These are phyloP conservation scores for Blastomyces silverae DNA, from an alignment of 2,329 filamentous ascomycete genomes.

Conservation along the genomic window DNA sequence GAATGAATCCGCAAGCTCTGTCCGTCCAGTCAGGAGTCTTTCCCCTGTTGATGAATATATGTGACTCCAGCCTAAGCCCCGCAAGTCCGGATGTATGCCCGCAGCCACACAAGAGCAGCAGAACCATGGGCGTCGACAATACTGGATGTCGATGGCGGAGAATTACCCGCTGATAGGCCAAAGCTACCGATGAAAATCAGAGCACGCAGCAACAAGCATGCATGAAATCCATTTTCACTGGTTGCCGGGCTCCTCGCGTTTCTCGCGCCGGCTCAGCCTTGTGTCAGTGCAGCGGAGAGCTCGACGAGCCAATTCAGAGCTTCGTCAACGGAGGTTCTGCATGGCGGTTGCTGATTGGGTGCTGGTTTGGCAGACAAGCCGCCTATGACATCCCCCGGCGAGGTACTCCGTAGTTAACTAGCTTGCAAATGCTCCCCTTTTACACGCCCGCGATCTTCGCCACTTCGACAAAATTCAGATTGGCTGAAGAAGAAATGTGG, in stretches of 20 bases:
- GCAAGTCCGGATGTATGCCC: not conserved
- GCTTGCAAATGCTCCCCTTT: not conserved
- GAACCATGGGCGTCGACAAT: not conserved
- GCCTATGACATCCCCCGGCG: not conserved
- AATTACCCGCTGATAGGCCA: constrained; percentile 4
- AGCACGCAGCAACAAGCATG: not conserved
- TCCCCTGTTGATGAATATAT: not conserved
- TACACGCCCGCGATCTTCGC: not conserved
- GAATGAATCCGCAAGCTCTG: not conserved
- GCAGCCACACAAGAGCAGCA: not conserved
- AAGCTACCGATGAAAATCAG: not conserved
- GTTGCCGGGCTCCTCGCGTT: not conserved
- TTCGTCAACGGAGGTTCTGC: not conserved
- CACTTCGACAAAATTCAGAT: not conserved
- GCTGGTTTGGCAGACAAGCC: not conserved
- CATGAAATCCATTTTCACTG: constrained; percentile 3
- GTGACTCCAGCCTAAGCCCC: not conserved
- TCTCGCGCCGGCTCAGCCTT: constrained; percentile 1
- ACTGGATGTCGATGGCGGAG: not conserved
- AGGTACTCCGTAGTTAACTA: no score
- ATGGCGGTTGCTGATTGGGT: constrained; percentile 7
- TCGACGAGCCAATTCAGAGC: constrained; percentile 6
- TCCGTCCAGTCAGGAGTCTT: not conserved
- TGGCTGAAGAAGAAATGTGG: not conserved
- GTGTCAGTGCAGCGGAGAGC: constrained; percentile 5